Evolutionary conservation across 2,329 filamentous ascomycete genomes (phyloP).

Genomic region (Talaromyces pinophilus): DNA sequence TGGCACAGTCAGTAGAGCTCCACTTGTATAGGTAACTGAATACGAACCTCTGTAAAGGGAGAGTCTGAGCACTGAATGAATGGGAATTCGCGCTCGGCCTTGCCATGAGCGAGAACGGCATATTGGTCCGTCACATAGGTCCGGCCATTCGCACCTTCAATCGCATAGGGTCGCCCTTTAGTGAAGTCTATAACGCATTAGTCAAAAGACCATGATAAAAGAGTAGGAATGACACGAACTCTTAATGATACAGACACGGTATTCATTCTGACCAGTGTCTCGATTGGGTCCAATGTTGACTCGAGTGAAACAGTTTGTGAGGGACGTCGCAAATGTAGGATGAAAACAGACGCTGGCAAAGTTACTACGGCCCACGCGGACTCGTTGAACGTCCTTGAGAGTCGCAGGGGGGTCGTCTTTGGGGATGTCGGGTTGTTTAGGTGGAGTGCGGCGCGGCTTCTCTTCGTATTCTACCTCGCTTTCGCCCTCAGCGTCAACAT

Average conservation of each 20-base stretch:
- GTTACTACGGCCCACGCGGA: conserved; percentile 78
- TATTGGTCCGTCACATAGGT: conserved; percentile 84
- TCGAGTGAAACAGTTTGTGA: conserved; percentile 81
- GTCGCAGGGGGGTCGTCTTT: conserved; percentile 71
- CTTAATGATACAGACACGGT: conserved; percentile 87
- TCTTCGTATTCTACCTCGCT: conserved; percentile 79
- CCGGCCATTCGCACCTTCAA: conserved; percentile 72
- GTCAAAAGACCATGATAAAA: not conserved
- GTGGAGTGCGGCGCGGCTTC: conserved; percentile 53
- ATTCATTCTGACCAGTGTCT: conserved; percentile 71
- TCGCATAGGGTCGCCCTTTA: conserved; percentile 77
- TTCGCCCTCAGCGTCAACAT: conserved; percentile 66
- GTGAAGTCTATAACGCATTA: conserved; percentile 63
- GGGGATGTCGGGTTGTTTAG: conserved; percentile 36
- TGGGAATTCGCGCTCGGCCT: conserved; percentile 79
- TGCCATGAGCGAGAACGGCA: conserved; percentile 76
- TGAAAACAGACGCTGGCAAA: conserved; percentile 93
- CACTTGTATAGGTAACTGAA: not conserved
- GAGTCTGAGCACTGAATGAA: conserved; percentile 89
- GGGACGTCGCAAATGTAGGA: conserved; percentile 79
- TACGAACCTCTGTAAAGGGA: conserved; percentile 73
- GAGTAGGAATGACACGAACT: conserved; percentile 49
- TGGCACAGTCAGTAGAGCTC: conserved; percentile 12
- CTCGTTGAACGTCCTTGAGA: conserved; percentile 78
- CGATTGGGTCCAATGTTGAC: conserved; percentile 79